These are phyloP conservation scores for Eucalyptus viminalis DNA, from an alignment of 345 rosid species.

Conservation along the genomic window DNA sequence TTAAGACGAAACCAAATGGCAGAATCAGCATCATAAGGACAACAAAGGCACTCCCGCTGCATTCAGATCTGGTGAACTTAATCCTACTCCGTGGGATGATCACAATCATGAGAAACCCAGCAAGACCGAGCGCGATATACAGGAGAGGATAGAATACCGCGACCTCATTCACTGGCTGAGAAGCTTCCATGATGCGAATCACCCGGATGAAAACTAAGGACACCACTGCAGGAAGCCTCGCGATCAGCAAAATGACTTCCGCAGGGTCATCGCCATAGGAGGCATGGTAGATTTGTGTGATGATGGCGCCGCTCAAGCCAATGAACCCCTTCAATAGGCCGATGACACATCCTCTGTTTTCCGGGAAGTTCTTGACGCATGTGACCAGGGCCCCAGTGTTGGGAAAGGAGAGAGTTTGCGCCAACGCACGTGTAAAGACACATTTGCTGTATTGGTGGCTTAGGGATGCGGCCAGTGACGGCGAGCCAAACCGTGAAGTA, in stretches of 20 bases:
- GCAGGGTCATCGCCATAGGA: not conserved
- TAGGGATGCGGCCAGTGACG: constrained; percentile 39
- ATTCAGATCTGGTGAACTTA: not conserved
- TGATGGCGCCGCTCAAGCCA: constrained; percentile 2
- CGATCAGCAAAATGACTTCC: not conserved
- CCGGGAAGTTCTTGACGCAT: not conserved
- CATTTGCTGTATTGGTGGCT: constrained; percentile 1
- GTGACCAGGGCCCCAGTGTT: not conserved
- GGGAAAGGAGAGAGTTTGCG: not conserved
- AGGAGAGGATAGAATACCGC: not conserved
- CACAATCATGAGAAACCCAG: not conserved
- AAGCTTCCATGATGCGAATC: not conserved
- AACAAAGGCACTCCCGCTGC: not conserved
- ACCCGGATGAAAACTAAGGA: not conserved
- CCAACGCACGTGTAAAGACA: not conserved
- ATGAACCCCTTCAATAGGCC: constrained; percentile 1
- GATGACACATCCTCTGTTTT: constrained; percentile 1
- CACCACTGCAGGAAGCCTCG: not conserved
- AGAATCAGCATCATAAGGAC: not conserved
- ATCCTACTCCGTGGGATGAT: not conserved
- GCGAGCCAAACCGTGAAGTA: constrained; percentile 82
- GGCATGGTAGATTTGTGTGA: not conserved
- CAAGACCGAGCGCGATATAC: not conserved
- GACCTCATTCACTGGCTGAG: not conserved
- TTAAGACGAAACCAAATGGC: not conserved